Conservation (phyloP, 345 rosid species). For the Streptanthus diversifolius region DNA sequence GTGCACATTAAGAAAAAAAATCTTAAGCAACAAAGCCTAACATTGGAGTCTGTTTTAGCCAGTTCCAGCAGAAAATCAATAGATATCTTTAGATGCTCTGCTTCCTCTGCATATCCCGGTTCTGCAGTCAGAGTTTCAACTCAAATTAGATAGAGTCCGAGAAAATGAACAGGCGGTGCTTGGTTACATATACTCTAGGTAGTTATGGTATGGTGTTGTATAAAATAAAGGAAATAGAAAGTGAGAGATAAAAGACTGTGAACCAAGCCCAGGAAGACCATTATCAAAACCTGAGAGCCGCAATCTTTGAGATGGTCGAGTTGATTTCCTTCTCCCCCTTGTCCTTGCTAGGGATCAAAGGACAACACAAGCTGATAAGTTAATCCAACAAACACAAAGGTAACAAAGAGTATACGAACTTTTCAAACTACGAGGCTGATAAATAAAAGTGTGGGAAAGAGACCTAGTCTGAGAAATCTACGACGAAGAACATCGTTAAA, state of each 20-base stretch:
- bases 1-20: constrained; percentile 5
- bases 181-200: neutral
- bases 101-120: constrained; percentile 47
- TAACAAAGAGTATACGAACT: neutral
- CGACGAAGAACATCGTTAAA: constrained; percentile 66
- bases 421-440: neutral
- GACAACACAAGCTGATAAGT: constrained; percentile 22
- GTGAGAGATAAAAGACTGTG: neutral
- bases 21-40: constrained; percentile 30
- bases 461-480: constrained; percentile 81
- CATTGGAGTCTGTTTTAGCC: constrained; percentile 48
- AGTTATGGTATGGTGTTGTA: neutral
- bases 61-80: constrained; percentile 78
- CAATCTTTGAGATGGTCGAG: constrained; percentile 33
- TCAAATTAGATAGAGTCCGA: neutral
- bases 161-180: neutral
- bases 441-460: neutral
- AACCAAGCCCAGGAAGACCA: neutral
- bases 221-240: constrained; percentile 8
- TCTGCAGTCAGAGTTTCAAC: constrained; percentile 45
- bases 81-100: constrained; percentile 66
- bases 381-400: neutral
- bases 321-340: constrained; percentile 40
- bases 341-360: constrained; percentile 47
- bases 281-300: constrained; percentile 42